Base-by-base conservation (phyloP, 257 asterid species). In the Perilla frutescens region DNA sequence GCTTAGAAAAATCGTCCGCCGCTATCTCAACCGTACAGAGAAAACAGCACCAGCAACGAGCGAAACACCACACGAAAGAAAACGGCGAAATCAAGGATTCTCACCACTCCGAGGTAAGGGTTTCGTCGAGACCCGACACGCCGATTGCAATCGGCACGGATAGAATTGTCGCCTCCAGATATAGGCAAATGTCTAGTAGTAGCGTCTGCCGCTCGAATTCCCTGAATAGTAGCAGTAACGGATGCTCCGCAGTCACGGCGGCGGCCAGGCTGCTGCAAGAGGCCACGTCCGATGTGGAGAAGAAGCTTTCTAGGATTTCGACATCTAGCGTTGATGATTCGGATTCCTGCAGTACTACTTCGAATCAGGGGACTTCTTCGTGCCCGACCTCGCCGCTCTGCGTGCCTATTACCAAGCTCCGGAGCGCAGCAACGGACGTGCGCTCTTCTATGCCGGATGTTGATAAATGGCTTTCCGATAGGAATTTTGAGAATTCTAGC, bases 241-340 rank as follows among this genome's bases (percentile, higher is more conserved):
- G 68, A 6, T 75, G 77, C 71, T 40, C 83, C 41, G 44, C 83
- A n/a, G 90, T 85, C 13, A 78, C 84, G 1, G 86, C 91, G 3
- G 98, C 98, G n/a, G 82, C 88, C 20, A 81, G 88, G 82, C 80
- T 90, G n/a, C 74, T 87, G 80, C 96, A 79, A 34, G 92, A 86
- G 81, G 92, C 89, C 69, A 89, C 89, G 39, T 72, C 83, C 54
- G 82, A 78, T 31, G 72, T 61, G 62, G 83, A 79, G 37, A 79
- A 78, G 69, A 85, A 77, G 81, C 73, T 82, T 65, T 70, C 85
- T 6, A 80, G 84, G 55, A 74, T 83, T 59, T 84, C 82, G 0
- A 82, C 80, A 29, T 75, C 86, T 29, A 76, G 64, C 34, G 62
- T 75, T 20, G 84, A 82, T 49, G 83, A 74, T 44, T 70, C 79